A percentile compares a stretch with the other conserved stretches of the same genome.
Conservation (phyloP, 164 flowering plant genomes). For the Magnolia kwangsiensis region DNA sequence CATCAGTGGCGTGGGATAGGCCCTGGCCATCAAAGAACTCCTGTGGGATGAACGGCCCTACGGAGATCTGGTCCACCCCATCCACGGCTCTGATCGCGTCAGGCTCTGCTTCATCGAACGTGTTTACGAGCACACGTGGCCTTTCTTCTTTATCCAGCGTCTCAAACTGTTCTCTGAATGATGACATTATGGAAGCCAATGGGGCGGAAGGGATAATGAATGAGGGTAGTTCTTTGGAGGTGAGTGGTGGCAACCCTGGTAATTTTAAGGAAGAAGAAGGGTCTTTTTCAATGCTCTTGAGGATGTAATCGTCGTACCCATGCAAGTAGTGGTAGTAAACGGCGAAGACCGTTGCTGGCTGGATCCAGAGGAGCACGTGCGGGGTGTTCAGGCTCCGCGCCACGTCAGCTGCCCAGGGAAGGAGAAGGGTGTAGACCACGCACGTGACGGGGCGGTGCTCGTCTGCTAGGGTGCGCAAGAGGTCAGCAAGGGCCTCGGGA, state of each 20-base stretch:
- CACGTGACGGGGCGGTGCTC: conserved; percentile 31
- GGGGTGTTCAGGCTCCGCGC: conserved; percentile 29
- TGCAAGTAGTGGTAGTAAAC: conserved; percentile 37
- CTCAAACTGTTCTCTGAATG: conserved; percentile 17
- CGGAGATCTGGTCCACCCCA: conserved; percentile 12
- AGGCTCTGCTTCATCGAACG: conserved; percentile 36
- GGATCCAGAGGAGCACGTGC: conserved; percentile 39
- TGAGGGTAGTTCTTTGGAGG: conserved; percentile 33
- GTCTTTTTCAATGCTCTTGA: background rate
- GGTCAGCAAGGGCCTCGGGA: conserved; percentile 19
- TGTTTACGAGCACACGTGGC: conserved; percentile 33
- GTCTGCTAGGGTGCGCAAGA: conserved; percentile 8
- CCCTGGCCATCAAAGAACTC: conserved; percentile 17
- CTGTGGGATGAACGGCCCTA: conserved; percentile 46
- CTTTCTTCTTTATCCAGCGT: conserved; percentile 9
- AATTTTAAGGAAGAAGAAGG: conserved; percentile 16
- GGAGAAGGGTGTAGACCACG: conserved; percentile 33
- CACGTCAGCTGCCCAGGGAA: conserved; percentile 47
- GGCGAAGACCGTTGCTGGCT: conserved; percentile 33
- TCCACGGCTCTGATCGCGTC: conserved; percentile 27
- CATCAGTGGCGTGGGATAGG: background rate
- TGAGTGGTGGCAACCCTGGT: conserved; percentile 32
- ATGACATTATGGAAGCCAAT: background rate
- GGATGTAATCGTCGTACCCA: conserved; percentile 17
- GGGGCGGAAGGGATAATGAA: conserved; percentile 19